Evolutionary conservation across 1,139 yeast species (phyloP).

Genomic region (Blastobotrys raffinosifermentans): DNA sequence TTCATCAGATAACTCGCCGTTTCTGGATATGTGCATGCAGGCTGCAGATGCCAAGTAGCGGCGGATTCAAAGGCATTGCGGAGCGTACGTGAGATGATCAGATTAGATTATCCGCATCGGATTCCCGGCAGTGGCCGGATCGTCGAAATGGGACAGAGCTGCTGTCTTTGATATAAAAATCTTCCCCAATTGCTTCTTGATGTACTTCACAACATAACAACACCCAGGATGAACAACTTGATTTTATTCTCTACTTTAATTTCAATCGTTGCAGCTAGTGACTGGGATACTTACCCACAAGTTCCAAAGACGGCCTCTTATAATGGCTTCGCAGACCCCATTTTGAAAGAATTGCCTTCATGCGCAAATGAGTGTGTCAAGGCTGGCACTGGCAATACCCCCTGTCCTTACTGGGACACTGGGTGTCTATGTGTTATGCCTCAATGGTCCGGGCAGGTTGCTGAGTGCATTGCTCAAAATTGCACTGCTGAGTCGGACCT

Average conservation of each 20-base stretch:
- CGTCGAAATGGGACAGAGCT: too few species aligned
- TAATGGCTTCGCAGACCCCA: conserved; percentile 50
- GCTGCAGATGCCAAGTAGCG: too few species aligned
- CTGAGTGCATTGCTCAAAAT: conserved; percentile 39
- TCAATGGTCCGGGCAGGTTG: conserved; percentile 43
- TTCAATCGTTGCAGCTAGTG: conserved; percentile 16
- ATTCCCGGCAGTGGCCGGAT: too few species aligned
- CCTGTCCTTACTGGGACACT: conserved; percentile 50
- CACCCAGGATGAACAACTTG: too few species aligned
- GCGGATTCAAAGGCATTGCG: too few species aligned
- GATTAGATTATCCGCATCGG: too few species aligned
- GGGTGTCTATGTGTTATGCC: conserved; percentile 50
- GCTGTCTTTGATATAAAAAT: too few species aligned
- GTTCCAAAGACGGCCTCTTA: conserved; percentile 47
- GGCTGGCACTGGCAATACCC: conserved; percentile 13
- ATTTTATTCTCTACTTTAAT: conserved; percentile 2
- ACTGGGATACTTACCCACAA: conserved; percentile 42
- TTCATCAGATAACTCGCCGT: too few species aligned
- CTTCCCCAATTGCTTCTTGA: too few species aligned
- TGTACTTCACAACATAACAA: too few species aligned
- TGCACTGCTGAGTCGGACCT: conserved; percentile 40
- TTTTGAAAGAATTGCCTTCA: conserved; percentile 37
- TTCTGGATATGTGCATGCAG: too few species aligned
- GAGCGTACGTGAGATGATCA: too few species aligned
- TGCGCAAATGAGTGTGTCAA: conserved; percentile 37